Base-by-base conservation (phyloP, 495 filamentous ascomycete genomes). In the Aspergillus kassunensis region DNA sequence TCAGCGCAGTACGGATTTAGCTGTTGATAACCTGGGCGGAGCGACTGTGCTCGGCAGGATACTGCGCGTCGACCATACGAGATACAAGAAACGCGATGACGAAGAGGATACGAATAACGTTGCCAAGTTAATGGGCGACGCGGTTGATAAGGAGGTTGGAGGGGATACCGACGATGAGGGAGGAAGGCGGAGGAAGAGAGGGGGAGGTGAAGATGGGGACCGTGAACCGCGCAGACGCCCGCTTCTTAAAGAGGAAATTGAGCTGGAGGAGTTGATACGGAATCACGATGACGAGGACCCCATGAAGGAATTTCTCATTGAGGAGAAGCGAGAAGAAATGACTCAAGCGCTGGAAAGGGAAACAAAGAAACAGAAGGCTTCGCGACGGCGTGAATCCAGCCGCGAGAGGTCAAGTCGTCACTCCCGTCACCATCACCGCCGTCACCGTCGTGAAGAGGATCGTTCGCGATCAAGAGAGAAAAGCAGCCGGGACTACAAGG, bases 281-380 rank as follows among this genome's bases (percentile, higher is more conserved):
- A 83, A 90, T 16, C 86, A 95, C 56, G 92, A 97, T 56, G 91
- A 97, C 19, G 93, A 97, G 59, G 92, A 98, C 70, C 92, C 93
- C 2, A 97, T 97, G 93, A 97, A 96, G 70, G 81, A 82, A 44
- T 95, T 88, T 63, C 66, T 96, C 43, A 79, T 97, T 20, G 75
- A 90, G 37, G 86, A 93, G 71, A 96, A 96, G 79, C 88, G 86
- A 61, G 87, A 90, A 56, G 89, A 96, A 65, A 81, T 95, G 29
- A 81, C 84, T 29, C 77, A 72, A 43, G 91, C 90, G 1, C 60
- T 89, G 57, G 75, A 78, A 54, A 81, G 69, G 55, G 68, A 78
- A 48, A 73, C 75, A 43, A 75, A 62, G 57, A 66, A 66, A 27
- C 67, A 71, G 29, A 70, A 58, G 49, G 65, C 67, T 4, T 68